Evolutionary conservation across 1,284 basidiomycete genomes (phyloP).

Genomic region (Mycocalia duriaeana): DNA sequence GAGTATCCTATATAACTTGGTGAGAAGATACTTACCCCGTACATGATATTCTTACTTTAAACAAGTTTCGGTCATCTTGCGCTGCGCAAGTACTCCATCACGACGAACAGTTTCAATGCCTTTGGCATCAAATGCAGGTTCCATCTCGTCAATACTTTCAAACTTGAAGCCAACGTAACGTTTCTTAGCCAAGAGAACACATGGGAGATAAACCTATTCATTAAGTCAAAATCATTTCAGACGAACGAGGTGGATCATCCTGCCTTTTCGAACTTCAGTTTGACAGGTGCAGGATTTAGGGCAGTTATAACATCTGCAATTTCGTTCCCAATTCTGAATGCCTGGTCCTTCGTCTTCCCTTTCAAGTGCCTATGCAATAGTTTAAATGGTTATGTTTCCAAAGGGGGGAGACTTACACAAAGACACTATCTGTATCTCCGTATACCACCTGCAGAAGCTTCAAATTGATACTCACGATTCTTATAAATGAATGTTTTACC

Average conservation of each 20-base stretch:
- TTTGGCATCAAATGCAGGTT: slow-evolving; percentile 91
- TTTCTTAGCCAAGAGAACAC: slow-evolving; percentile 93
- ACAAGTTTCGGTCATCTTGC: slow-evolving; percentile 85
- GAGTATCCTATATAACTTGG: slow-evolving; percentile 74
- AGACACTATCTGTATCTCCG: slow-evolving; percentile 97
- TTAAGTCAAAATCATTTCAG: neutral
- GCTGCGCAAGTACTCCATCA: slow-evolving; percentile 84
- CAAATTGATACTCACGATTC: neutral
- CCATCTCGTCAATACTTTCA: slow-evolving; percentile 74
- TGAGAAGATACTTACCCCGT: no score
- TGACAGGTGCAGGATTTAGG: slow-evolving; percentile 86
- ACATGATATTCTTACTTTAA: slow-evolving; percentile 73
- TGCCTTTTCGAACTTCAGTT: slow-evolving; percentile 97
- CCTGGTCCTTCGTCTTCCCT: slow-evolving; percentile 88
- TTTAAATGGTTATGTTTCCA: neutral
- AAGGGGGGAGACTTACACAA: slow-evolving; percentile 45
- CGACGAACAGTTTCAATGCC: slow-evolving; percentile 95
- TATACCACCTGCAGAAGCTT: slow-evolving; percentile 71
- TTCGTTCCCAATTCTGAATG: slow-evolving; percentile 88
- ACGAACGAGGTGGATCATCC: slow-evolving; percentile 5
- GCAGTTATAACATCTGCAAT: slow-evolving; percentile 87
- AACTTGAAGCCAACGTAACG: slow-evolving; percentile 96
- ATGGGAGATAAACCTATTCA: slow-evolving; percentile 84
- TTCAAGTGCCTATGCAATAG: slow-evolving; percentile 53
- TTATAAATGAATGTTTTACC: slow-evolving; percentile 25